Base-by-base conservation (phyloP, 177 flowering plant species). In the Tripterygium wilfordii region DNA sequence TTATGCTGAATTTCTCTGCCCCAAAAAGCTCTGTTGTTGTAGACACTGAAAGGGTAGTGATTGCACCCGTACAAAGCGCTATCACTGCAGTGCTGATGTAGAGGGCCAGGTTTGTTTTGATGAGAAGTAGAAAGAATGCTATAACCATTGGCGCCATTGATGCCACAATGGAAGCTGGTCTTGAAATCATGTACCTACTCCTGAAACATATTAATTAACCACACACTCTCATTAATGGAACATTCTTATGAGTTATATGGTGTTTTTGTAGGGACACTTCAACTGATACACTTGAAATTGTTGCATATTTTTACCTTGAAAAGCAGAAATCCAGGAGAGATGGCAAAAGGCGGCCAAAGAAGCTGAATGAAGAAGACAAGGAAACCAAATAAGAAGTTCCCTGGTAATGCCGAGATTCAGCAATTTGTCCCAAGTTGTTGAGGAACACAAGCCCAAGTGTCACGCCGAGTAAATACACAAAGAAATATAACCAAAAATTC, bases 361-460 rank as follows among this genome's bases (percentile, higher is more conserved):
- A 92, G 1, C 82, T 68, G n/a, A 82, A 89, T 0, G 96, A 78
- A n/a, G 96, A 89, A 31, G 95, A 74, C 62, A 92, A 45, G 2
- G 98, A 78, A 27, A 92, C 96, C 56, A 92, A 48, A 38, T 83
- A 62, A 20, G 91, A 69, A 7, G 79, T 62, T 21, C 53, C 54
- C 0, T 80, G 48, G 40, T 49, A 62, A 1, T 87, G 80, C 20
- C 97, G 83, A 39, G 96, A 86, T 51, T 89, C 96, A 0, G 88
- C 91, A 20, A 92, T 82, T 51, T 92, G 98, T 14, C 98, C 98
- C 69, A 92, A 58, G 55, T 92, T 86, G 53, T 89, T 88, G 60
- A 86, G 28, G 48, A 53, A 92, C 36, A 84, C 98, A 42, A 89
- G 24, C 36, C 98, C 98, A 36, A 92, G 56, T 4, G 98, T 82